phyloP scores from a whole-genome alignment of 2,329 filamentous ascomycete genomes.

The Diaporthe aspalathi region DNA sequence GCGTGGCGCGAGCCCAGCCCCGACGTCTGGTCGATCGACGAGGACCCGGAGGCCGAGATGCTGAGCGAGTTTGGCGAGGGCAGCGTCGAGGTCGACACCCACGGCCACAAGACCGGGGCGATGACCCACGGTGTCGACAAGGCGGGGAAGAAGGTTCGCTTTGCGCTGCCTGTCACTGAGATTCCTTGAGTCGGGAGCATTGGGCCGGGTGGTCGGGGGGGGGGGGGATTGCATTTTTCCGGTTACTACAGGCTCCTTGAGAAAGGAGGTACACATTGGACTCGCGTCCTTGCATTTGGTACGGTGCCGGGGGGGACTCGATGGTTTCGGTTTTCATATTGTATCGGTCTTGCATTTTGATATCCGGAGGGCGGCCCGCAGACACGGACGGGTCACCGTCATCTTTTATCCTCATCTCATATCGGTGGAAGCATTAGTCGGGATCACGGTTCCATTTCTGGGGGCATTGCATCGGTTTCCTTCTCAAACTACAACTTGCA shows the following conservation, averaged over 20 bases:
- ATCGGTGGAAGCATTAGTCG: conserved; percentile 4
- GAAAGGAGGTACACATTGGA: background rate
- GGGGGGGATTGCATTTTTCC: background rate
- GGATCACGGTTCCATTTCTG: conserved; percentile 16
- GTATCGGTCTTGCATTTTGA: conserved; percentile 24
- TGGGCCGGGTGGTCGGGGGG: background rate
- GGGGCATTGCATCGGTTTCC: background rate
- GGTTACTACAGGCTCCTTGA: background rate
- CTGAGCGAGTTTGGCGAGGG: conserved; percentile 51
- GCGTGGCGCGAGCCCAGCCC: conserved; percentile 70
- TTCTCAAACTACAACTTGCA: conserved; percentile 4
- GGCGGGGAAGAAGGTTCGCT: conserved; percentile 67
- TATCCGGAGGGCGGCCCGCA: background rate
- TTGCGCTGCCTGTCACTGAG: conserved; percentile 59
- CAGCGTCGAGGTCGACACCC: conserved; percentile 46
- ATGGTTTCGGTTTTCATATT: background rate
- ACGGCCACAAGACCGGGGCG: conserved; percentile 43
- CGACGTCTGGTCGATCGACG: conserved; percentile 70
- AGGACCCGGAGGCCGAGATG: conserved; percentile 67
- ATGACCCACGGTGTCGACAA: conserved; percentile 55
- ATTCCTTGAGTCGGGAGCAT: conserved; percentile 31
- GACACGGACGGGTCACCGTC: background rate
- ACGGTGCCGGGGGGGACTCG: background rate
- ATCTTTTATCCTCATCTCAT: background rate
- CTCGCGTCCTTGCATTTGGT: conserved; percentile 28